Conservation (phyloP, 768 basidiomycete species). For the Kwoniella sp. region DNA sequence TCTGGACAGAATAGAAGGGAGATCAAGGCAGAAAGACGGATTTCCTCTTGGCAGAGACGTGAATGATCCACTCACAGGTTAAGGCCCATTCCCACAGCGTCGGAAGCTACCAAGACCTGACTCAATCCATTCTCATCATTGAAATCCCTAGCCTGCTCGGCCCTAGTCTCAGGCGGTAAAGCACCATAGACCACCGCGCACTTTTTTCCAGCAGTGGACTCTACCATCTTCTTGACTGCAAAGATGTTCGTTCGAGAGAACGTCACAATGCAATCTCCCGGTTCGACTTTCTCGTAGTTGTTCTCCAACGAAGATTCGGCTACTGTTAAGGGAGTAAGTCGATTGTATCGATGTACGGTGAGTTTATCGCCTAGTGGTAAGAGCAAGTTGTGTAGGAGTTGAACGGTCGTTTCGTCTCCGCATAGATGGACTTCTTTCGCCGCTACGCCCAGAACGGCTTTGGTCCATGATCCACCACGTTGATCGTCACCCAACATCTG, state of each 20-base stretch:
- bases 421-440: constrained; percentile 90
- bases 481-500: constrained; percentile 84
- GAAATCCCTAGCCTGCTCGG: constrained; percentile 88
- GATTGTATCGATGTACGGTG: constrained; percentile 76
- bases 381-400: constrained; percentile 67
- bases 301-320: constrained; percentile 67
- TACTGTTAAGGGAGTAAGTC: constrained; percentile 79
- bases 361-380: constrained; percentile 78
- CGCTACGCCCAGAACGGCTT: constrained; percentile 71
- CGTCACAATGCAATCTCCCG: constrained; percentile 88
- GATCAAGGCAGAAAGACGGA: no score
- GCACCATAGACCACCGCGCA: constrained; percentile 93
- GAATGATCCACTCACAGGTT: constrained; percentile 80
- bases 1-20: no score
- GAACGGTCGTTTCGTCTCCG: constrained; percentile 89
- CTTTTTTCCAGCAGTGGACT: constrained; percentile 69
- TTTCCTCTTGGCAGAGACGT: no score
- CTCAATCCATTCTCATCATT: constrained; percentile 80
- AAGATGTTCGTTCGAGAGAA: constrained; percentile 80
- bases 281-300: constrained; percentile 65
- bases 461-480: constrained; percentile 81
- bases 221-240: constrained; percentile 69
- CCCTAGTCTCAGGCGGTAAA: constrained; percentile 85
- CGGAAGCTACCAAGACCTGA: constrained; percentile 88
- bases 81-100: constrained; percentile 95